Evolutionary conservation across 768 basidiomycete species (phyloP).

Genomic region (Tricholoma furcatifolium): DNA sequence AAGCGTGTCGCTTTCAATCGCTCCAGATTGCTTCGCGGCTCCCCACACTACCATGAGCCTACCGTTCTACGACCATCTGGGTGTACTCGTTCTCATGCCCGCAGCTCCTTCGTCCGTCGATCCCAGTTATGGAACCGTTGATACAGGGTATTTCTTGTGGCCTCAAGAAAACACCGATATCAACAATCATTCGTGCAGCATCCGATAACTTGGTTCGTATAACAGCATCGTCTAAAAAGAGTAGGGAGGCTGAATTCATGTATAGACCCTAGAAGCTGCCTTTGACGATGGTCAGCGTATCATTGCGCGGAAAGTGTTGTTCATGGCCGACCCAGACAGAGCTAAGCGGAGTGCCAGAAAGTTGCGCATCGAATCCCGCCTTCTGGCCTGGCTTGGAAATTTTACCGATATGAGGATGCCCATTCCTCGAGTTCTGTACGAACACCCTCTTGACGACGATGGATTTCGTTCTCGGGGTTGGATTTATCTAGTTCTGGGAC

Average conservation of each 20-base stretch:
- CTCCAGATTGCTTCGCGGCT: too few relatives aligned
- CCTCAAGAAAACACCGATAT: background rate
- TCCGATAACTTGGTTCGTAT: constrained; percentile 6
- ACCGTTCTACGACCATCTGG: constrained; percentile 1
- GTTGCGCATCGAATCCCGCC: constrained; percentile 1
- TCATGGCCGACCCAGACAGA: background rate
- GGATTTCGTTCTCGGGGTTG: too few relatives aligned
- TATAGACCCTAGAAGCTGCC: background rate
- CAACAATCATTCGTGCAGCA: constrained; percentile 1
- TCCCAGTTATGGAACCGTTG: background rate
- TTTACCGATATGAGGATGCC: background rate
- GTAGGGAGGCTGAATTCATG: too few relatives aligned
- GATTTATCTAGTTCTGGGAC: too few relatives aligned
- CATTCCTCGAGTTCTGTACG: background rate
- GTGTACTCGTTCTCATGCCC: too few relatives aligned
- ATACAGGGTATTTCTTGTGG: background rate
- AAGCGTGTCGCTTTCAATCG: too few relatives aligned
- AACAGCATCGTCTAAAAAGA: background rate
- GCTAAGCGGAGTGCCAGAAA: background rate
- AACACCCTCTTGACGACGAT: too few relatives aligned
- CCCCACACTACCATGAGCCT: background rate
- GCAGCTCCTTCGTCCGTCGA: background rate
- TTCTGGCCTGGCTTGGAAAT: background rate
- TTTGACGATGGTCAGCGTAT: background rate
- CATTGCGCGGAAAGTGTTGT: constrained; percentile 1